phyloP scores from a whole-genome alignment of 2,329 filamentous ascomycete genomes.

The Fusarium scirpi region DNA sequence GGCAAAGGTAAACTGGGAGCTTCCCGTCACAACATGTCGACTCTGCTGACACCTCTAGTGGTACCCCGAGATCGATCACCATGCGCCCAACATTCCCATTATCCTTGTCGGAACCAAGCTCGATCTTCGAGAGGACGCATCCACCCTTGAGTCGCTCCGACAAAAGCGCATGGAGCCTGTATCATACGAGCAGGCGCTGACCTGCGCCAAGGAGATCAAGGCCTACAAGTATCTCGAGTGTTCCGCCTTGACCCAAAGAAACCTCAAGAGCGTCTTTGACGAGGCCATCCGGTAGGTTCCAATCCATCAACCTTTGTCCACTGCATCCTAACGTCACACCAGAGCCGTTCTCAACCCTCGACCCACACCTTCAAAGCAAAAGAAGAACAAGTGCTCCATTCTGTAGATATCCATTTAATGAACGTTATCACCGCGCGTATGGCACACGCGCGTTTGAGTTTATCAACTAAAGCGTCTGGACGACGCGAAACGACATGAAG shows the following conservation, averaged over 20 bases:
- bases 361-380: slow-evolving; percentile 66
- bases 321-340: slow-evolving; percentile 46
- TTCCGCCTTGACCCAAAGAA: slow-evolving; percentile 94
- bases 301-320: slow-evolving; percentile 21
- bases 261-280: slow-evolving; percentile 98
- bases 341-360: slow-evolving; percentile 80
- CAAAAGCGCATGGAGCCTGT: slow-evolving; percentile 98
- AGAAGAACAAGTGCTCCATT: slow-evolving; percentile 77
- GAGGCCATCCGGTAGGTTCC: slow-evolving; percentile 91
- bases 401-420: slow-evolving; percentile 61
- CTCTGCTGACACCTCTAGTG: slow-evolving; percentile 68
- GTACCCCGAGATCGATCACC: slow-evolving; percentile 97
- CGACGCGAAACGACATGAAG: slow-evolving; percentile 43
- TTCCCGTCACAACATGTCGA: slow-evolving; percentile 1
- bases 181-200: slow-evolving; percentile 89
- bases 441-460: slow-evolving; percentile 30
- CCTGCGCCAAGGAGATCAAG: slow-evolving; percentile 92
- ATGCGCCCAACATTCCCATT: slow-evolving; percentile 94
- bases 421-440: slow-evolving; percentile 19
- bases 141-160: slow-evolving; percentile 83
- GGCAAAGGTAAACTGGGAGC: slow-evolving; percentile 79
- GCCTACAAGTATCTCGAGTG: slow-evolving; percentile 99
- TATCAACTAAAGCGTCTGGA: slow-evolving; percentile 42
- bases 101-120: slow-evolving; percentile 98
- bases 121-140: slow-evolving; percentile 89